phyloP scores from a whole-genome alignment of 2,329 filamentous ascomycete species.

The Golovinomyces cichoracearum region DNA sequence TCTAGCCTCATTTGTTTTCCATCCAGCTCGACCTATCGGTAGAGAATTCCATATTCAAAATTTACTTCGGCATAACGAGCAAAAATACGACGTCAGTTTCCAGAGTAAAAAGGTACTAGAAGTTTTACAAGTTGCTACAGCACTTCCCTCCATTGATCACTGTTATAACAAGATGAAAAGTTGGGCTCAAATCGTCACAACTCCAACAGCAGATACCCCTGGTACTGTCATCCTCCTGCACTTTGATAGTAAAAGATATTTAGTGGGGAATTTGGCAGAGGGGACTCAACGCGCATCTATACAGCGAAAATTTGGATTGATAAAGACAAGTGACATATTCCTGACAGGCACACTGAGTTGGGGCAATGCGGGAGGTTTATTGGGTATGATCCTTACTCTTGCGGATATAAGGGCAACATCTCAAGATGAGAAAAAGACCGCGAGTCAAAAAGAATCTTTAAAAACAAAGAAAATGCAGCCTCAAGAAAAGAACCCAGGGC shows the following conservation, averaged over 20 bases:
- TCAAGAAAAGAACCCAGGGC: constrained; percentile 7
- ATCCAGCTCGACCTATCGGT: not conserved
- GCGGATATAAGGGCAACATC: constrained; percentile 36
- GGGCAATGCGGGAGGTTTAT: constrained; percentile 51
- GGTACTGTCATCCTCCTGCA: constrained; percentile 55
- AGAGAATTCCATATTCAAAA: not conserved
- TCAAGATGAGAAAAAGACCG: constrained; percentile 14
- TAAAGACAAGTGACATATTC: constrained; percentile 52
- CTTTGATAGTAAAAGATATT: constrained; percentile 57
- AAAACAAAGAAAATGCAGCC: constrained; percentile 10
- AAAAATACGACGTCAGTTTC: not conserved
- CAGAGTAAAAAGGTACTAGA: not conserved
- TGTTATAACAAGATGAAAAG: constrained; percentile 33
- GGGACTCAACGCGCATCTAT: constrained; percentile 53
- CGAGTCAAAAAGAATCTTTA: constrained; percentile 12
- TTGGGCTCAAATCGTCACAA: constrained; percentile 48
- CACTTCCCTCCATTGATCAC: not conserved
- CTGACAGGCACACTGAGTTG: constrained; percentile 54
- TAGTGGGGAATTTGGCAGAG: constrained; percentile 63
- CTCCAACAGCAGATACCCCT: constrained; percentile 67
- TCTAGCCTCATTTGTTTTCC: not conserved
- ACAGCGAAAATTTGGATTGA: constrained; percentile 32
- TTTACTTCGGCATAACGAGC: not conserved
- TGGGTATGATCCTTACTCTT: constrained; percentile 64
- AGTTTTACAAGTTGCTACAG: not conserved